These are phyloP conservation scores for Blakeslea trispora DNA, from an alignment of 371 early-diverging fungal species.

Conservation along the genomic window DNA sequence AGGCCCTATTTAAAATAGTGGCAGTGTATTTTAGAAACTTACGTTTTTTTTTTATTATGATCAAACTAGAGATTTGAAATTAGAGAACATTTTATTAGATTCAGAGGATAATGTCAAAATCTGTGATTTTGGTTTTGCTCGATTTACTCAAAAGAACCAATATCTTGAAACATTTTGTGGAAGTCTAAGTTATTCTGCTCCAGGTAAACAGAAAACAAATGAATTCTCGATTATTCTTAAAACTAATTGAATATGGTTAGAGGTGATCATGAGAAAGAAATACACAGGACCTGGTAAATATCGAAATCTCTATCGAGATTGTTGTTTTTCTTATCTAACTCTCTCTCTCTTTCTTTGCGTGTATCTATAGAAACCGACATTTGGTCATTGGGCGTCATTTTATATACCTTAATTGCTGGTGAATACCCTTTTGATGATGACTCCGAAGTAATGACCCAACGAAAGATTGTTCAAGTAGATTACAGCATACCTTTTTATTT, in stretches of 20 bases:
- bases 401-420: constrained; percentile 81
- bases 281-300: constrained; percentile 75
- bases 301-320: neutral
- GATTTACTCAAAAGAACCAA: constrained; percentile 65
- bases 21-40: no score
- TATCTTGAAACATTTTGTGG: constrained; percentile 87
- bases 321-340: constrained; percentile 4
- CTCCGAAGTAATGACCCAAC: constrained; percentile 66
- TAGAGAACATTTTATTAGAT: constrained; percentile 85
- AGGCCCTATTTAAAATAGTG: no score
- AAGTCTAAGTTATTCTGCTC: constrained; percentile 82
- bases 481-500: constrained; percentile 73
- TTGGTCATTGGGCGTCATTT: constrained; percentile 86
- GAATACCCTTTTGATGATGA: constrained; percentile 87
- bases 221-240: no score
- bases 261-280: constrained; percentile 74
- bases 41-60: neutral
- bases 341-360: neutral
- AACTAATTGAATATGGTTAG: no score
- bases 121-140: constrained; percentile 92
- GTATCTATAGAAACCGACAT: constrained; percentile 78
- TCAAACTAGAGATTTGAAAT: constrained; percentile 74
- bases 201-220: no score
- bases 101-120: constrained; percentile 76
- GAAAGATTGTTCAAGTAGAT: constrained; percentile 73